Percentiles rank a stretch among this genome's conserved stretches.
These are phyloP conservation scores for Pseudopyrenochaeta lycopersici DNA, from an alignment of 2,329 filamentous ascomycete genomes.

Conservation along the genomic window DNA sequence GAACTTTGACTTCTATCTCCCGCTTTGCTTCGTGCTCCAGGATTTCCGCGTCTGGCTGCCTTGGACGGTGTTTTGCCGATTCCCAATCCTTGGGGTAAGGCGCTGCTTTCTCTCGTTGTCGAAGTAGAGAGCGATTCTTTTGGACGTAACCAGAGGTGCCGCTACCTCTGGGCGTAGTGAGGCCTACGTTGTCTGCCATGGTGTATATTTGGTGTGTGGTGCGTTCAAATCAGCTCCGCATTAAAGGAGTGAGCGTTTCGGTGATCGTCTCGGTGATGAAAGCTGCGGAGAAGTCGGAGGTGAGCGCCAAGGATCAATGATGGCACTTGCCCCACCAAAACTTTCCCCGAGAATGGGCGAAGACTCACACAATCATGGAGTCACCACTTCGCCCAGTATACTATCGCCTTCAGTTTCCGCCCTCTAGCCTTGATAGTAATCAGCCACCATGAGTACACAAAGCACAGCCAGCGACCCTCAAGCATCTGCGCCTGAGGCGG, in stretches of 20 bases:
- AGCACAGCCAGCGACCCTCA: not conserved
- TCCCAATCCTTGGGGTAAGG: constrained; percentile 80
- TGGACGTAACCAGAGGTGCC: constrained; percentile 98
- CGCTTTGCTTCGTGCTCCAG: constrained; percentile 93
- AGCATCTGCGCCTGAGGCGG: constrained; percentile 10
- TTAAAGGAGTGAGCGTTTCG: not conserved
- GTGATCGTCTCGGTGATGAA: no score
- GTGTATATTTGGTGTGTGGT: constrained; percentile 6
- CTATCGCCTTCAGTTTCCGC: not conserved
- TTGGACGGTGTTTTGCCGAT: constrained; percentile 75
- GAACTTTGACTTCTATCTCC: constrained; percentile 90
- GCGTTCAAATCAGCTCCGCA: not conserved
- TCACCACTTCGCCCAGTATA: constrained; percentile 10
- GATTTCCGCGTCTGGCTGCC: constrained; percentile 90
- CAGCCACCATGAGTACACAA: constrained; percentile 32
- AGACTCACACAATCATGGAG: constrained; percentile 39
- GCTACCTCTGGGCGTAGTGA: constrained; percentile 91
- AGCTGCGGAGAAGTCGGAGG: constrained; percentile 33
- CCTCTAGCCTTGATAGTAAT: not conserved
- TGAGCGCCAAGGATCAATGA: constrained; percentile 26
- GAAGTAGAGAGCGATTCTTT: constrained; percentile 89
- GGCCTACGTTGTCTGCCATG: constrained; percentile 98
- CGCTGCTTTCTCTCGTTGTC: constrained; percentile 79
- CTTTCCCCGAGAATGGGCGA: constrained; percentile 23
- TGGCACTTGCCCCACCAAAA: constrained; percentile 38